A percentile compares a stretch with the other conserved stretches of the same genome.
These are phyloP conservation scores for Fraxinus albicans DNA, from an alignment of 305 asterid genomes.

Conservation along the genomic window DNA sequence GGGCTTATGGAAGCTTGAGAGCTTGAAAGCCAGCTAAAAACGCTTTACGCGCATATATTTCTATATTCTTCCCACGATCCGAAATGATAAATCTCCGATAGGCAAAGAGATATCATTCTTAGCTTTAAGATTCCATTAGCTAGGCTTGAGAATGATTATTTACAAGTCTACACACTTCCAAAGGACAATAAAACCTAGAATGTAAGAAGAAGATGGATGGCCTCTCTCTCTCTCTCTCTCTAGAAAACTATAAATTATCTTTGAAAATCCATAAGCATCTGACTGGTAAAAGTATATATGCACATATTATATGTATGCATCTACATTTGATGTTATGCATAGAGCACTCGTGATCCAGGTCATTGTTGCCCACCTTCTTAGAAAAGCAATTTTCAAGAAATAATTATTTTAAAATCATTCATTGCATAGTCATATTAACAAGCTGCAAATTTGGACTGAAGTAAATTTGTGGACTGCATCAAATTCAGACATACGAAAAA, in stretches of 20 bases:
- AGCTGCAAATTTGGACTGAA: slow-evolving; percentile 27
- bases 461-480: not conserved
- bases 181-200: slow-evolving; percentile 58
- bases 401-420: not conserved
- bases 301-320: slow-evolving; percentile 8
- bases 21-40: slow-evolving; percentile 11
- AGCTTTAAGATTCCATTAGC: slow-evolving; percentile 21
- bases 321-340: slow-evolving; percentile 29
- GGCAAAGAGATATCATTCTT: slow-evolving; percentile 16
- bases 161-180: slow-evolving; percentile 27
- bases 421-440: not conserved
- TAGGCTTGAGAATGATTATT: slow-evolving; percentile 31
- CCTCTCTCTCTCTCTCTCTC: slow-evolving; percentile 31
- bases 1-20: slow-evolving; percentile 21
- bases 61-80: not conserved
- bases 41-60: not conserved
- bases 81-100: not conserved
- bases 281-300: not conserved
- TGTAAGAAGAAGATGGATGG: slow-evolving; percentile 38
- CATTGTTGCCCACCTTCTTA: slow-evolving; percentile 28
- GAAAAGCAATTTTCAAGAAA: slow-evolving; percentile 31
- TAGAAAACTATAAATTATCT: slow-evolving; percentile 8
- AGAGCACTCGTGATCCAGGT: slow-evolving; percentile 1
- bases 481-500: slow-evolving; percentile 16
- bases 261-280: not conserved